Percentiles rank a stretch among this genome's conserved stretches.
Evolutionary conservation across 2,329 filamentous ascomycete genomes (phyloP).

Genomic region (Pyrenochaeta sp.): DNA sequence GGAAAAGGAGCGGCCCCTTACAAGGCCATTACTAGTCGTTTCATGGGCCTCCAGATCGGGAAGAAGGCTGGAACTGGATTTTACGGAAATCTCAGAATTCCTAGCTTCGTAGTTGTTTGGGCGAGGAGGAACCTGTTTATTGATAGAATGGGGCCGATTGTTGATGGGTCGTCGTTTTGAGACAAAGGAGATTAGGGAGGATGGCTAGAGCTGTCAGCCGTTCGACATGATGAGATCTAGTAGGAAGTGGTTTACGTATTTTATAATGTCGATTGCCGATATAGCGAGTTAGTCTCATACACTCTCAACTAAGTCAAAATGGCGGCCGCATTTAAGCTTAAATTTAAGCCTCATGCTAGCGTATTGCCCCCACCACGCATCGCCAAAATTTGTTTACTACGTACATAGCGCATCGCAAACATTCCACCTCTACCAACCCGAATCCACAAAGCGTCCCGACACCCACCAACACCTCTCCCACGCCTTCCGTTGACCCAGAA

Average conservation of each 20-base stretch:
- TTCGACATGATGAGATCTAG: too few relatives aligned
- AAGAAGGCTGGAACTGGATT: background rate
- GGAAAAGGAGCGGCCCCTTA: background rate
- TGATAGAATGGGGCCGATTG: background rate
- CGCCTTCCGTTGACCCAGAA: slow-evolving; percentile 48
- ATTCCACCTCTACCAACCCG: background rate
- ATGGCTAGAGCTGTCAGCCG: too few relatives aligned
- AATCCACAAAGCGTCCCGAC: slow-evolving; percentile 10
- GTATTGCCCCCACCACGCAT: slow-evolving; percentile 13
- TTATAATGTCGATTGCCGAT: background rate
- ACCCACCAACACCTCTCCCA: background rate
- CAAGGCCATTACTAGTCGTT: background rate
- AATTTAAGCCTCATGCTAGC: slow-evolving; percentile 23
- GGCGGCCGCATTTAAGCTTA: slow-evolving; percentile 23
- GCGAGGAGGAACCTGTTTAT: background rate
- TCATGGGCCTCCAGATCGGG: background rate
- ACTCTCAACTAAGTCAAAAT: background rate
- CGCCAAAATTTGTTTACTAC: slow-evolving; percentile 8
- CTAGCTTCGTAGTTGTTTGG: background rate
- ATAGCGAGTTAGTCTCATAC: background rate
- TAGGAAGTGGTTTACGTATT: too few relatives aligned
- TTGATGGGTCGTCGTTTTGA: background rate
- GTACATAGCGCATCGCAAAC: background rate
- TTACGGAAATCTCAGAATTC: background rate
- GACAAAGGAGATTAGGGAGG: background rate